phyloP scores from a whole-genome alignment of 768 basidiomycete species.

The Leccinum subgranulosum region DNA sequence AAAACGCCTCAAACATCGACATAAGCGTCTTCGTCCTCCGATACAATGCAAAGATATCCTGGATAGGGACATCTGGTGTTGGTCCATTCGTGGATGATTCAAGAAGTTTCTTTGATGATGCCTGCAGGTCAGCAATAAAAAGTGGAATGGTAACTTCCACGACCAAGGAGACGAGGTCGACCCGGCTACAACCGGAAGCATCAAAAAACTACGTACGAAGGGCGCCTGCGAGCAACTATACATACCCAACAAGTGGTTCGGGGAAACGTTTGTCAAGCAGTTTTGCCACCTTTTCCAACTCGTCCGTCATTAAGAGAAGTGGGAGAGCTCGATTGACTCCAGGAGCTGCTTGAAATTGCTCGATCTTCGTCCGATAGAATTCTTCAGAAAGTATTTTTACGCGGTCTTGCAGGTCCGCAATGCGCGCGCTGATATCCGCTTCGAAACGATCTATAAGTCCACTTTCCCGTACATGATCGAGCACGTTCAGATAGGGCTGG shows the following conservation, averaged over 20 bases:
- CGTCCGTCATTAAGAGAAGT: conserved; percentile 79
- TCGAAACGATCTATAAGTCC: conserved; percentile 71
- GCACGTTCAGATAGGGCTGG: conserved; percentile 57
- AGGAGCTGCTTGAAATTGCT: conserved; percentile 61
- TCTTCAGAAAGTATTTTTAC: conserved; percentile 57
- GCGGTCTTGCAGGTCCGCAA: conserved; percentile 65
- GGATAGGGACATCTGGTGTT: conserved; percentile 83
- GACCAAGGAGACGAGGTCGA: conserved; percentile 75
- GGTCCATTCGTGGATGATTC: conserved; percentile 86
- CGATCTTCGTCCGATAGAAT: conserved; percentile 61
- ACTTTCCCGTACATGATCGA: conserved; percentile 70
- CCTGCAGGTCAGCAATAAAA: conserved; percentile 63
- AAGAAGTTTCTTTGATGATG: conserved; percentile 68
- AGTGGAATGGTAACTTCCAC: conserved; percentile 67
- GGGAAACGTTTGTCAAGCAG: conserved; percentile 84
- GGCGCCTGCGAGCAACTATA: not conserved
- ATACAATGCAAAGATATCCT: conserved; percentile 87
- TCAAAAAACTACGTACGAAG: not conserved
- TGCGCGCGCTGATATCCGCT: conserved; percentile 65
- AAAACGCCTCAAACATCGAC: conserved; percentile 82
- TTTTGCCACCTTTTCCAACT: conserved; percentile 85
- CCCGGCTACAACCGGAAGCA: conserved; percentile 39
- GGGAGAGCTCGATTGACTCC: conserved; percentile 83
- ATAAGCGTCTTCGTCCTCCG: conserved; percentile 70
- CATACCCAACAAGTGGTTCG: conserved; percentile 76